These are phyloP conservation scores for Pythium aristosporum DNA, from an alignment of 352 stramenopile genomes.

Conservation along the genomic window DNA sequence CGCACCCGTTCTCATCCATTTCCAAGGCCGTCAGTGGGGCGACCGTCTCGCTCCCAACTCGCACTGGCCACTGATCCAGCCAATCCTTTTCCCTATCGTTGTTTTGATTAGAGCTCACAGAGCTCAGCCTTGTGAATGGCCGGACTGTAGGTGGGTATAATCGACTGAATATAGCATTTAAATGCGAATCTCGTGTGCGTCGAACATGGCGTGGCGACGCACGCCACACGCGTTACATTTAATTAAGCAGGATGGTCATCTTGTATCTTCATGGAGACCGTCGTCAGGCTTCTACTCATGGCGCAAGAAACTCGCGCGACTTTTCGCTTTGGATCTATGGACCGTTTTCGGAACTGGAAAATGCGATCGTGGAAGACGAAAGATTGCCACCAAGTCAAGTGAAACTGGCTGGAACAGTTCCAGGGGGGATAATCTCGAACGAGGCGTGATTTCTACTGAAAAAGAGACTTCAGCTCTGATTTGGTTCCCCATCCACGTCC, in stretches of 20 bases:
- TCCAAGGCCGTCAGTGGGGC: too few relatives aligned
- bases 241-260: too few relatives aligned
- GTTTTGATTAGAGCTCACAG: too few relatives aligned
- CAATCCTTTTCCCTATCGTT: too few relatives aligned
- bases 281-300: constrained; percentile 9
- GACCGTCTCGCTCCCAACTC: too few relatives aligned
- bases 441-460: constrained; percentile 6
- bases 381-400: too few relatives aligned
- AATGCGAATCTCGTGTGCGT: background rate
- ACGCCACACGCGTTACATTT: constrained; percentile 1
- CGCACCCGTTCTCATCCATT: too few relatives aligned
- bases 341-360: background rate
- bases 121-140: too few relatives aligned
- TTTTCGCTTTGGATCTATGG: background rate
- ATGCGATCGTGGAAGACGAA: too few relatives aligned
- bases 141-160: too few relatives aligned
- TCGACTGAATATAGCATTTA: background rate
- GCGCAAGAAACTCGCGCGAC: constrained; percentile 12
- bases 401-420: background rate
- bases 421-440: background rate
- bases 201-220: background rate
- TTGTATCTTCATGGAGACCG: constrained; percentile 13
- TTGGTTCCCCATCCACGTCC: background rate
- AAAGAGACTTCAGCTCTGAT: constrained; percentile 6
- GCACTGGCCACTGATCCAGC: too few relatives aligned